Evolutionary conservation across 1,284 basidiomycete species (phyloP).

Genomic region (Coriolopsis trogii): DNA sequence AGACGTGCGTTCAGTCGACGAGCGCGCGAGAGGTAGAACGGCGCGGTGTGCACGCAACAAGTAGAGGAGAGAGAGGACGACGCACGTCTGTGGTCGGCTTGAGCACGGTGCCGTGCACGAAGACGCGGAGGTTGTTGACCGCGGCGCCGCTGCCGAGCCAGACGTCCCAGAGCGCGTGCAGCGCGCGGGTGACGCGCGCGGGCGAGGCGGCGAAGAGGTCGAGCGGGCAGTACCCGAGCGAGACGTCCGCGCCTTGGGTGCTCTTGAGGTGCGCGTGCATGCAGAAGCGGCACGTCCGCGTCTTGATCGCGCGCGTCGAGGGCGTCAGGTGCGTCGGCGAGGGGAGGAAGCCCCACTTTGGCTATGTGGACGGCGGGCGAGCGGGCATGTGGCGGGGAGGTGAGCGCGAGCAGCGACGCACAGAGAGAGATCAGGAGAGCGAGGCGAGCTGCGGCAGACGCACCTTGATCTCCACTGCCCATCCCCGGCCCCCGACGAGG

Average conservation of each 20-base stretch:
- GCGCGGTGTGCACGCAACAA: not conserved
- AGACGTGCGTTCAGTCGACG: not conserved
- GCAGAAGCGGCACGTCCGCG: slow-evolving; percentile 80
- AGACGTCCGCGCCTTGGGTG: slow-evolving; percentile 41
- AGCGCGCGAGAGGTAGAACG: not conserved
- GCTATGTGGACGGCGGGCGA: slow-evolving; percentile 49
- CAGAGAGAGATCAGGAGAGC: no score
- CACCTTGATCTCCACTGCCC: slow-evolving; percentile 90
- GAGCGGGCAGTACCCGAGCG: slow-evolving; percentile 78
- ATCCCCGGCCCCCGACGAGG: slow-evolving; percentile 60
- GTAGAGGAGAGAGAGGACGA: slow-evolving; percentile 13
- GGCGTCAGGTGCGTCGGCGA: slow-evolving; percentile 57
- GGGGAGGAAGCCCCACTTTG: slow-evolving; percentile 94
- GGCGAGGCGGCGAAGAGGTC: slow-evolving; percentile 81
- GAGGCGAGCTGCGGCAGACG: no score
- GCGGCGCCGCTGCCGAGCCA: slow-evolving; percentile 68
- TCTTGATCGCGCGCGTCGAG: slow-evolving; percentile 63
- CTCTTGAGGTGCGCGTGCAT: slow-evolving; percentile 75
- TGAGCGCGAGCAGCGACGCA: no score
- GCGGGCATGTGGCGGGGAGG: not conserved
- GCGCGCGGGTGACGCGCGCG: slow-evolving; percentile 58
- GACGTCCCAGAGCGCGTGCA: slow-evolving; percentile 70
- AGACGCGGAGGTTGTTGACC: slow-evolving; percentile 83
- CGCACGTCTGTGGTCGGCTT: slow-evolving; percentile 61
- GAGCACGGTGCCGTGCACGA: slow-evolving; percentile 64